Base-by-base conservation (phyloP, 176 grass and related monocot genomes). In the Bothriochloa decipiens region DNA sequence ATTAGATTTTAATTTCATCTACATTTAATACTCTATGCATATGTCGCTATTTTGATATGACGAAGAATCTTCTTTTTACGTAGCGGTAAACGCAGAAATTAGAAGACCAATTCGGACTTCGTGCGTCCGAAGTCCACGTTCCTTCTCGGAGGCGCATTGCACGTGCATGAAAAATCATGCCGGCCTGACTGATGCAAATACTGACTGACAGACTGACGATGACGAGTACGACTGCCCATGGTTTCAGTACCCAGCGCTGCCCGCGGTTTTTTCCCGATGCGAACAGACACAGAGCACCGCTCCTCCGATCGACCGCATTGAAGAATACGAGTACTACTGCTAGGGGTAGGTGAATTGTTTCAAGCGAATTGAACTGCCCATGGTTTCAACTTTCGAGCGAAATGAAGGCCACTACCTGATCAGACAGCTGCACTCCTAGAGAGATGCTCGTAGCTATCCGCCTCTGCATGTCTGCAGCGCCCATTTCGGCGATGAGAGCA, bases 311-410 rank as follows among this genome's bases (percentile, higher is more conserved):
- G 18, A 11, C 2, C 39, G n/a, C 37, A 23, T 43, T 71, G 68
- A 71, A 71, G 39, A 42, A 42, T 32, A 32, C 29, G 29, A 32
- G 29, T 32, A 32, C 29, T 42, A 42, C 40, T 42, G 2, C 40
- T 10, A 15, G 22, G 23, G 25, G 37, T 35, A 81, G 22, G 66
- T 5, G 55, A 63, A 23, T 23, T 4, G 20, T 18, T 14, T 22
- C 26, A 10, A 35, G 16, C n/a, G 79, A 69, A 80, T 80, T 81
- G 46, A 40, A 81, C 22, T n/a, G 79, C 11, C 27, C 6, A 16
- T 29, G 39, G n/a, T 45, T 40, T 22, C 17, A 55, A 32, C 29
- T 32, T 32, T 32, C 29, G 29, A 32, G 15, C n/a, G 78, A 69
- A 81, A 69, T 81, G 45, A 81, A 81, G 79, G 32, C 65, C 33